Conservation (phyloP, 352 stramenopile species). For the Globisporangium nodosum region DNA sequence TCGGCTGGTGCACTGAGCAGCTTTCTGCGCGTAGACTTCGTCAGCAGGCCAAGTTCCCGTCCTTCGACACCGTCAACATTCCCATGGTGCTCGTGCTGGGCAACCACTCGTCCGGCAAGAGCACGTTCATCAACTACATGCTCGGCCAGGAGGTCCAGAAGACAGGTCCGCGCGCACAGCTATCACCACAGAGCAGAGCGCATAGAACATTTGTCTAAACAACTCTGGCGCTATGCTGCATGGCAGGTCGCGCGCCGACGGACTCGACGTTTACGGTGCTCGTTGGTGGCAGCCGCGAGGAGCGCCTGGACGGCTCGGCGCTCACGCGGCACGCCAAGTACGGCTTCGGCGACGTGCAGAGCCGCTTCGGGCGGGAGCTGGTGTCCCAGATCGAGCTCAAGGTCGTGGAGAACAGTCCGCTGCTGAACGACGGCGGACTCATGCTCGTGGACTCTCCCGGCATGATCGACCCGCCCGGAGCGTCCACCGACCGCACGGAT, state of each 20-base stretch:
- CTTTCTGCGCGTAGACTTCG: slow-evolving; percentile 28
- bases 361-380: slow-evolving; percentile 73
- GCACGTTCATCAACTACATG: slow-evolving; percentile 89
- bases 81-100: slow-evolving; percentile 83
- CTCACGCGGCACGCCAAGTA: slow-evolving; percentile 67
- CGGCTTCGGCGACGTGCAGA: slow-evolving; percentile 76
- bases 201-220: no score
- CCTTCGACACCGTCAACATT: slow-evolving; percentile 69
- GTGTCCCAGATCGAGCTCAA: slow-evolving; percentile 87
- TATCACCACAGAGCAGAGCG: background rate
- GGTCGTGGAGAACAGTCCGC: slow-evolving; percentile 51
- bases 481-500: slow-evolving; percentile 53
- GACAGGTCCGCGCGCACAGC: slow-evolving; percentile 24
- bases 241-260: slow-evolving; percentile 51
- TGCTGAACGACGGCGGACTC: slow-evolving; percentile 74
- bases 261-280: slow-evolving; percentile 85
- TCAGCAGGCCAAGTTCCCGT: slow-evolving; percentile 67
- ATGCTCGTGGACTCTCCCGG: slow-evolving; percentile 84
- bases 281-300: slow-evolving; percentile 54
- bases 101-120: slow-evolving; percentile 85
- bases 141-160: slow-evolving; percentile 78
- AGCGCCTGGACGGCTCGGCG: slow-evolving; percentile 73
- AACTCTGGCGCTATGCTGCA: background rate
- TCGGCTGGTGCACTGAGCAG: background rate
- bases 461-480: slow-evolving; percentile 82